Conservation (phyloP, 1,139 yeast genomes). For the Candida tropicalis region DNA sequence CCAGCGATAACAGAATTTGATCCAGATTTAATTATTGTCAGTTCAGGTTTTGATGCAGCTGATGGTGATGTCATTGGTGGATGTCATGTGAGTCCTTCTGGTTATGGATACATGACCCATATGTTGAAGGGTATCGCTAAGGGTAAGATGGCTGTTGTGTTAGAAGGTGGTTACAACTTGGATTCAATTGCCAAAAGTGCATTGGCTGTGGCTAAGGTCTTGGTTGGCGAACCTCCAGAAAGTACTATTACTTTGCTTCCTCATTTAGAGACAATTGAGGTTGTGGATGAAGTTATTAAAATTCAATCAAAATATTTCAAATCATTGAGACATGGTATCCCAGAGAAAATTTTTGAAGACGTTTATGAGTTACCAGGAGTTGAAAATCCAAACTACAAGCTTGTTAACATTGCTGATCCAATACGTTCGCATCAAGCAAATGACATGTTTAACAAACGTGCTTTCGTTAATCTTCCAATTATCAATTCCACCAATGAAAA, state of each 20-base stretch:
- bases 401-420: conserved; percentile 64
- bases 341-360: conserved; percentile 41
- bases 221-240: conserved; percentile 95
- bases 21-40: conserved; percentile 90
- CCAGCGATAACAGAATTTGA: conserved; percentile 88
- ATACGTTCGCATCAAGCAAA: conserved; percentile 71
- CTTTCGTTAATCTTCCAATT: conserved; percentile 72
- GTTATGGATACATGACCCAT: conserved; percentile 96
- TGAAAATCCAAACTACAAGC: conserved; percentile 32
- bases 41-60: conserved; percentile 98
- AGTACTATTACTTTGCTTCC: conserved; percentile 63
- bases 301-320: conserved; percentile 89
- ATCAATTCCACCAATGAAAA: conserved; percentile 33
- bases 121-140: conserved; percentile 83
- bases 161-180: conserved; percentile 96
- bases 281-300: conserved; percentile 80
- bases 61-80: conserved; percentile 99
- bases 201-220: conserved; percentile 85
- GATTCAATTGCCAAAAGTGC: conserved; percentile 92
- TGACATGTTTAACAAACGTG: conserved; percentile 54
- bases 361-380: conserved; percentile 36
- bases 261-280: conserved; percentile 77
- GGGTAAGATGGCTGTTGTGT: conserved; percentile 84
- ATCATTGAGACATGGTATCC: conserved; percentile 72
- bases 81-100: conserved; percentile 93